A percentile compares a stretch with the other conserved stretches of the same genome.
phyloP scores from a whole-genome alignment of 2,329 filamentous ascomycete genomes.

The Diaporthe eres region DNA sequence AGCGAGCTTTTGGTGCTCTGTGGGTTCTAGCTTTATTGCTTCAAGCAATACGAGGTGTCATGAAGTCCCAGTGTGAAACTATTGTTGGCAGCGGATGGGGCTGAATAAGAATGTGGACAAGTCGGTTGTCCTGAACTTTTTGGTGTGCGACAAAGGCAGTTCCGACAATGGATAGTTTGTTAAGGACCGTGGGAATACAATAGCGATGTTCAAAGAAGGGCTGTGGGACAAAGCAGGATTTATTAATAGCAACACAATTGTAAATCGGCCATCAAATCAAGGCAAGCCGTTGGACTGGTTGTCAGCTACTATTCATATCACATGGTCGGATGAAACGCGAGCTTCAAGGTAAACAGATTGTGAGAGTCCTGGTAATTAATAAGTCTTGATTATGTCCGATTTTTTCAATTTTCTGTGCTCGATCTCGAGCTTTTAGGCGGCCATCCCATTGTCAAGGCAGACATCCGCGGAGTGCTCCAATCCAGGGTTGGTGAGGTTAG shows the following conservation, averaged over 20 bases:
- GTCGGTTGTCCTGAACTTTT: neutral
- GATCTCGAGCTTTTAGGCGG: constrained; percentile 6
- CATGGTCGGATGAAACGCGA: neutral
- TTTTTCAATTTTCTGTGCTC: neutral
- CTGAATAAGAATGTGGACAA: neutral
- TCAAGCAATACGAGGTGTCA: neutral
- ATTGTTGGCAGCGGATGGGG: neutral
- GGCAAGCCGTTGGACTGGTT: neutral
- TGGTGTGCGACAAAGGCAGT: neutral
- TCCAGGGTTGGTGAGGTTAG: neutral
- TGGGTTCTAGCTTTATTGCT: neutral
- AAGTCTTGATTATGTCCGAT: neutral
- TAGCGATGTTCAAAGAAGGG: neutral
- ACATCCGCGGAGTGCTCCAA: neutral
- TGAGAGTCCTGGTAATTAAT: neutral
- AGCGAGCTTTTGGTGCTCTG: neutral
- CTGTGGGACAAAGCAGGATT: neutral
- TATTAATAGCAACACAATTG: neutral
- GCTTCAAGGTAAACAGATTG: neutral
- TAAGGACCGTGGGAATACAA: neutral
- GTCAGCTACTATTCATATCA: neutral
- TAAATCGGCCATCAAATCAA: neutral
- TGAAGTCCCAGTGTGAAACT: neutral
- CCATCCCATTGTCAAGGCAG: constrained; percentile 10
- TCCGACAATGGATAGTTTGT: neutral